phyloP scores from a whole-genome alignment of 2,329 filamentous ascomycete genomes.

The Microdochium bolleyi region DNA sequence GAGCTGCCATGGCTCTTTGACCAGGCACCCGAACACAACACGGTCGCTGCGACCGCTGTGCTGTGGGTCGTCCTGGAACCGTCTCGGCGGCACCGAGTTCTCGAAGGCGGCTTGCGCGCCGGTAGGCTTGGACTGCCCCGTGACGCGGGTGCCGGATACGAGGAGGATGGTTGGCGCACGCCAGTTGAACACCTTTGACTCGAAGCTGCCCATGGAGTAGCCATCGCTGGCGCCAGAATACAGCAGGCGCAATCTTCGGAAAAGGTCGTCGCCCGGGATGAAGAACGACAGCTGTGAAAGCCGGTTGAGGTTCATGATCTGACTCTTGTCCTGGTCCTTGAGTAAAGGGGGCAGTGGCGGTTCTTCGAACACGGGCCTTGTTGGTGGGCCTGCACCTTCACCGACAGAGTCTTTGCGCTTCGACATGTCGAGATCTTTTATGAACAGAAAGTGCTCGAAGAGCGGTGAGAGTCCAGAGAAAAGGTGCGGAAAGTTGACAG shows the following conservation, averaged over 20 bases:
- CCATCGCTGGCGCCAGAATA: constrained; percentile 65
- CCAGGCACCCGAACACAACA: constrained; percentile 60
- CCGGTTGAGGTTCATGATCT: constrained; percentile 57
- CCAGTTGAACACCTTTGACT: constrained; percentile 72
- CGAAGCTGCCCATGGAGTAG: constrained; percentile 71
- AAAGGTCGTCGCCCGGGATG: constrained; percentile 55
- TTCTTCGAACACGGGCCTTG: constrained; percentile 3
- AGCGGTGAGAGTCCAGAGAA: constrained; percentile 61
- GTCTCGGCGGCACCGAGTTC: constrained; percentile 54
- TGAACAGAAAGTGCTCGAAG: constrained; percentile 71
- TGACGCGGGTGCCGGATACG: constrained; percentile 56
- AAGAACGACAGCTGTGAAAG: constrained; percentile 69
- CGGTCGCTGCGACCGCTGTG: constrained; percentile 23
- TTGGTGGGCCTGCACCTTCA: neutral
- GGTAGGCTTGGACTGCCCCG: constrained; percentile 30
- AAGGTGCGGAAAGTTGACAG: constrained; percentile 54
- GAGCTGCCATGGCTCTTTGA: constrained; percentile 61
- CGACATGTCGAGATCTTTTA: constrained; percentile 60
- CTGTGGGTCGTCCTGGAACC: constrained; percentile 31
- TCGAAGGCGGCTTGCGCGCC: constrained; percentile 50
- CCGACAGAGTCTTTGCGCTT: constrained; percentile 32
- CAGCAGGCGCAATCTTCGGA: constrained; percentile 55
- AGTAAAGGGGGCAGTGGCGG: constrained; percentile 33
- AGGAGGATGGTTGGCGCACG: constrained; percentile 65
- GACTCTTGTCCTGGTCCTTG: constrained; percentile 32